Evolutionary conservation across 352 stramenopile genomes (phyloP), one percentile per base, ranked within the genome.

Genomic region (Phytophthora sojae): DNA sequence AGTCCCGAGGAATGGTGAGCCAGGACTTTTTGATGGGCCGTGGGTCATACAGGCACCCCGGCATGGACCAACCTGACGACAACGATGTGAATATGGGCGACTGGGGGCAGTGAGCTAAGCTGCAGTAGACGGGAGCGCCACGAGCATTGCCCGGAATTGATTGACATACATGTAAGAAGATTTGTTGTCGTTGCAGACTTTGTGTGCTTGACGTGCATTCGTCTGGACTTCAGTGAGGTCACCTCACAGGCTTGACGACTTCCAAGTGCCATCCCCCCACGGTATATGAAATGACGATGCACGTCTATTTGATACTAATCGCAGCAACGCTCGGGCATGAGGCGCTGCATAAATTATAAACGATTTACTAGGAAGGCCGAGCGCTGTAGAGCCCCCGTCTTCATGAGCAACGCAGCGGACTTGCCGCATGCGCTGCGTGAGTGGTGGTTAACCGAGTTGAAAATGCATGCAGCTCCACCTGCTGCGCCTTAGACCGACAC

Each of bases 41-140:
- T 8, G 29, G 35, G 35, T 51, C 77, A 17, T 92, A 83, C 74
- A 76, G 73, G 50, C 77, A 80, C 47, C 67, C 69, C 7, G 79
- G 72, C 45, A 88, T 90, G 75, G 79, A 90, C 45, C 80, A 80
- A 21, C 68, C 79, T 6, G 79, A 83, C 49, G 63, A 76, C 30
- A 76, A 76, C 50, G 75, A 89, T 57, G 81, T 89, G 32, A 79
- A 90, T 61, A 89, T 92, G 82, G 71, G 75, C 57, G 79, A 90
- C 45, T 92, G 84, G 82, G 56, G 62, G 14, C 73, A 83, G 49
- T 88, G 60, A 52, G 8, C 32, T 63, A 29, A 21, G 42, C 29
- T 73, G 61, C 37, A 44, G 37, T 44, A 47, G 17, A 47, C 4
- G 39, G 14, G 14, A 37, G 53, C n/a, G 52, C 30, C 26, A 55